Conservation (phyloP, 2,329 filamentous ascomycete genomes). For the Akanthomyces lecanii region DNA sequence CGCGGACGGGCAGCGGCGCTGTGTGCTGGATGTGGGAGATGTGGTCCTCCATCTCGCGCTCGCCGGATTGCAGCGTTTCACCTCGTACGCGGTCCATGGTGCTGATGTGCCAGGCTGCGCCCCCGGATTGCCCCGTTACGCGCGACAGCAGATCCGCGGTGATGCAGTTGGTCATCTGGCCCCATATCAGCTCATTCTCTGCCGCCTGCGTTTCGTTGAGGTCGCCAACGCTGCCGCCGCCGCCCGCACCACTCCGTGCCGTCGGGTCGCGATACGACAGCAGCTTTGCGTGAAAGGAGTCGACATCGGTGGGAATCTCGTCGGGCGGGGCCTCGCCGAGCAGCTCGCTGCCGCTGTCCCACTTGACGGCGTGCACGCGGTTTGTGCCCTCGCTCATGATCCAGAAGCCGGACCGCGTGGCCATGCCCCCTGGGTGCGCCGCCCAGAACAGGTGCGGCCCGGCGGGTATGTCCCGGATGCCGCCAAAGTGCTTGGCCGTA, state of each 20-base stretch:
- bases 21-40: slow-evolving; percentile 32
- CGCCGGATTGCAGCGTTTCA: slow-evolving; percentile 34
- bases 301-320: slow-evolving; percentile 42
- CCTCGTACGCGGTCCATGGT: slow-evolving; percentile 50
- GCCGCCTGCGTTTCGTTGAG: slow-evolving; percentile 22
- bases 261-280: slow-evolving; percentile 41
- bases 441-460: slow-evolving; percentile 60
- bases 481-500: slow-evolving; percentile 44
- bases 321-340: slow-evolving; percentile 43
- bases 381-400: slow-evolving; percentile 37
- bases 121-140: slow-evolving; percentile 36
- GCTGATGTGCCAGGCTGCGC: slow-evolving; percentile 47
- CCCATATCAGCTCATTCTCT: slow-evolving; percentile 43
- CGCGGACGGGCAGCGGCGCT: slow-evolving; percentile 30
- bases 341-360: slow-evolving; percentile 54
- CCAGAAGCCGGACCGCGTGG: slow-evolving; percentile 55
- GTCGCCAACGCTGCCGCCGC: slow-evolving; percentile 20
- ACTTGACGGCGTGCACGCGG: slow-evolving; percentile 45
- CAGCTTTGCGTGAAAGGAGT: slow-evolving; percentile 37
- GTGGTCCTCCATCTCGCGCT: slow-evolving; percentile 37
- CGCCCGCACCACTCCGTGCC: slow-evolving; percentile 19
- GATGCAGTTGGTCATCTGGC: slow-evolving; percentile 47
- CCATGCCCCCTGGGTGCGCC: slow-evolving; percentile 43
- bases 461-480: slow-evolving; percentile 50
- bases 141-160: slow-evolving; percentile 41